These are phyloP conservation scores for Metschnikowia santaceciliae DNA, from an alignment of 805 yeast genomes.

Conservation along the genomic window DNA sequence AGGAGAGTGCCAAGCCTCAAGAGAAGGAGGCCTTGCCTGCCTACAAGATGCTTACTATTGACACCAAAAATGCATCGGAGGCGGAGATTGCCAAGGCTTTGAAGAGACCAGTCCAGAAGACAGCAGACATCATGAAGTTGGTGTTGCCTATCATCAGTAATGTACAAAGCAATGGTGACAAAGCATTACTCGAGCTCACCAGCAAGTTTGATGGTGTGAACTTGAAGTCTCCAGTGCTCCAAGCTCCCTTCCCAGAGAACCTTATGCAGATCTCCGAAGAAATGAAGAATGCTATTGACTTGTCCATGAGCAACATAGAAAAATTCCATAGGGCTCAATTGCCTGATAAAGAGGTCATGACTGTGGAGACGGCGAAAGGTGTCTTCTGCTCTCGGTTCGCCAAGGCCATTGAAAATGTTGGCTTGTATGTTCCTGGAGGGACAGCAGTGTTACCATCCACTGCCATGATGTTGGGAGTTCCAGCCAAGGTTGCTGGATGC, in stretches of 20 bases:
- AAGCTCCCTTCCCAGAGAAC: constrained; percentile 83
- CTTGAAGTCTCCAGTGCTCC: constrained; percentile 66
- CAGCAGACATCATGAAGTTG: constrained; percentile 86
- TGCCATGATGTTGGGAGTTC: constrained; percentile 96
- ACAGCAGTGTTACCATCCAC: constrained; percentile 98
- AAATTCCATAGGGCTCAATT: constrained; percentile 94
- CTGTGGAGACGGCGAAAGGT: constrained; percentile 92
- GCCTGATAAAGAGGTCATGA: constrained; percentile 61
- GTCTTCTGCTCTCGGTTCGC: constrained; percentile 93
- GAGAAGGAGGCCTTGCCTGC: constrained; percentile 9
- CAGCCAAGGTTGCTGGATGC: constrained; percentile 97
- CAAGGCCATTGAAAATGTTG: constrained; percentile 90
- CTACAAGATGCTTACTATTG: constrained; percentile 50
- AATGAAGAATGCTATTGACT: constrained; percentile 79
- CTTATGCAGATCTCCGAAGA: constrained; percentile 70
- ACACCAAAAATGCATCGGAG: constrained; percentile 36
- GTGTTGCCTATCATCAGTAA: constrained; percentile 85
- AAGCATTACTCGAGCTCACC: constrained; percentile 83
- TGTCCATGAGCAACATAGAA: constrained; percentile 82
- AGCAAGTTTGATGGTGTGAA: constrained; percentile 86
- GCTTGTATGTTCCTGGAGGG: constrained; percentile 97
- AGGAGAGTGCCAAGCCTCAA: constrained; percentile 9
- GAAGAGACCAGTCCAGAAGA: constrained; percentile 92
- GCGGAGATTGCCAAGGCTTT: constrained; percentile 55
- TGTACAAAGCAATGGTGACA: constrained; percentile 77